These are phyloP conservation scores for Aegilops umbellulata DNA, from an alignment of 176 grass and related monocot genomes.

Conservation along the genomic window DNA sequence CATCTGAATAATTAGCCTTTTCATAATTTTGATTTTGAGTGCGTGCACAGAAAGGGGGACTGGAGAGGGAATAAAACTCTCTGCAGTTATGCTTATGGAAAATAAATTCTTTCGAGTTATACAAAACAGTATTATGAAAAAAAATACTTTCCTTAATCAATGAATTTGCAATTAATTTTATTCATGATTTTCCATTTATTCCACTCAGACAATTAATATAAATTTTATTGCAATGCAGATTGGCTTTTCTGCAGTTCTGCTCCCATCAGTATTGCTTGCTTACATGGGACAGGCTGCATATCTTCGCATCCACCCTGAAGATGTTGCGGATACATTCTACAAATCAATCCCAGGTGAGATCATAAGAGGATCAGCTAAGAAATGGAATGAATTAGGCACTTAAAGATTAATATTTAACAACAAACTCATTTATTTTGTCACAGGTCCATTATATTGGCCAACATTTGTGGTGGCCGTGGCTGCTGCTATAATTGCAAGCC, in stretches of 20 bases:
- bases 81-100: background rate
- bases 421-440: background rate
- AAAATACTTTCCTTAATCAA: background rate
- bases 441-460: slow-evolving; percentile 62
- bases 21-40: slow-evolving; percentile 12
- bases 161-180: background rate
- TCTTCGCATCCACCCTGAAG: slow-evolving; percentile 37
- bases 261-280: slow-evolving; percentile 58
- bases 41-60: background rate
- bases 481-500: slow-evolving; percentile 66
- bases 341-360: slow-evolving; percentile 70
- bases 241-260: slow-evolving; percentile 52
- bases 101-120: background rate
- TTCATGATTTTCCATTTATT: slow-evolving; percentile 2
- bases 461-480: slow-evolving; percentile 60
- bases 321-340: slow-evolving; percentile 63
- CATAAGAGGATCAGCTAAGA: slow-evolving; percentile 13
- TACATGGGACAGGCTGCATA: slow-evolving; percentile 77
- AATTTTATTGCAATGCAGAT: slow-evolving; percentile 43
- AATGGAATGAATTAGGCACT: background rate
- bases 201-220: background rate
- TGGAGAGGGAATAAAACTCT: background rate
- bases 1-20: background rate
- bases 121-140: background rate
- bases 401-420: background rate